These are phyloP conservation scores for Penicillium sp. DNA, from an alignment of 2,329 filamentous ascomycete species.

Conservation along the genomic window DNA sequence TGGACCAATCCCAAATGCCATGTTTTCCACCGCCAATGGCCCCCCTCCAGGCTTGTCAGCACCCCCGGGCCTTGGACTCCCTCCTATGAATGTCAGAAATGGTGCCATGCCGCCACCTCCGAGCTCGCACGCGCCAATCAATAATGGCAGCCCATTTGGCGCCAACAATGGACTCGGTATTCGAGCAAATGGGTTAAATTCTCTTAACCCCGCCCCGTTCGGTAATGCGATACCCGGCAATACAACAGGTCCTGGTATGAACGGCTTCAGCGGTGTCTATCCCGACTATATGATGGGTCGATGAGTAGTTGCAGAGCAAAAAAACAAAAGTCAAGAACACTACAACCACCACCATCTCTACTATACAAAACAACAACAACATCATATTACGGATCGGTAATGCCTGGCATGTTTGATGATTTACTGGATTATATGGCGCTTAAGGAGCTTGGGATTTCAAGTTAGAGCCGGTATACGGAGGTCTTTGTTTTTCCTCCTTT, in stretches of 20 bases:
- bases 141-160: conserved; percentile 30
- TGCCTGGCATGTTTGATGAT: conserved; percentile 43
- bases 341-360: not conserved
- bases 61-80: conserved; percentile 64
- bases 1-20: conserved; percentile 54
- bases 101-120: conserved; percentile 28
- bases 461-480: conserved; percentile 40
- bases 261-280: conserved; percentile 37
- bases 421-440: conserved; percentile 39
- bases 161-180: conserved; percentile 37
- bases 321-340: not conserved
- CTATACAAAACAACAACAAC: conserved; percentile 3
- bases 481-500: conserved; percentile 29
- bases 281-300: conserved; percentile 49
- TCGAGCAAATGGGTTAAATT: conserved; percentile 30
- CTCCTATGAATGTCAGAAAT: conserved; percentile 31
- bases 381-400: conserved; percentile 24
- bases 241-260: conserved; percentile 28
- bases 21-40: conserved; percentile 65
- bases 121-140: conserved; percentile 26
- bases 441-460: conserved; percentile 34
- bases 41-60: conserved; percentile 77
- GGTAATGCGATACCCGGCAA: conserved; percentile 26
- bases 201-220: conserved; percentile 27
- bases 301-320: conserved; percentile 21